Evolutionary conservation across 2,329 filamentous ascomycete genomes (phyloP).

Genomic region (Lecanicillium sp.): DNA sequence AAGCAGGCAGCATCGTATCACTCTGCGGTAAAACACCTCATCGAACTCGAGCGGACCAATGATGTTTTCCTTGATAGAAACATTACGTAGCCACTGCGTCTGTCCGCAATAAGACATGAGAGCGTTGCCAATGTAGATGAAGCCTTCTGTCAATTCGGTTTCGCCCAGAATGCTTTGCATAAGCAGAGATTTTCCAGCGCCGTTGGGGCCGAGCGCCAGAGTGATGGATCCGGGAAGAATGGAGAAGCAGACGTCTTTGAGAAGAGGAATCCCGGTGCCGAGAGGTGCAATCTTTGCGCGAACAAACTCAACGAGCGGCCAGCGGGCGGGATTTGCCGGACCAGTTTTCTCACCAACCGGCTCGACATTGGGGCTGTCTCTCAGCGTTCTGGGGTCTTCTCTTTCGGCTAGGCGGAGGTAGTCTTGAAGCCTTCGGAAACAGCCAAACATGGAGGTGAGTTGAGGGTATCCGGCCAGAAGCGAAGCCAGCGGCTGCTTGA

Average conservation of each 20-base stretch:
- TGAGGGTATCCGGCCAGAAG: not conserved
- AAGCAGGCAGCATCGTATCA: not conserved
- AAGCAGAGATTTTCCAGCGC: not conserved
- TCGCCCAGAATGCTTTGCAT: not conserved
- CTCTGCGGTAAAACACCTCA: not conserved
- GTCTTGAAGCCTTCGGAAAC: slow-evolving; percentile 1
- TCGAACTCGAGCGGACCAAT: not conserved
- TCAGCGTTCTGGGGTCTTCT: not conserved
- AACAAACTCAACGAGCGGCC: not conserved
- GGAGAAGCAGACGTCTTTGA: not conserved
- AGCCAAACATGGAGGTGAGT: not conserved
- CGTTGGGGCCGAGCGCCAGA: not conserved
- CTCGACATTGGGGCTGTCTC: not conserved
- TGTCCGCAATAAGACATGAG: slow-evolving; percentile 2
- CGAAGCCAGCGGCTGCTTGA: not conserved
- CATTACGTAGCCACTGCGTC: not conserved
- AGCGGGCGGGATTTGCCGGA: not conserved
- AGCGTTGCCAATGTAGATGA: not conserved
- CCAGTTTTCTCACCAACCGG: not conserved
- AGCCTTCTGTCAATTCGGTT: not conserved
- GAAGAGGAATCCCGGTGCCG: not conserved
- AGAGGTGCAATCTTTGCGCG: not conserved
- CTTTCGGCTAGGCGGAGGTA: not conserved
- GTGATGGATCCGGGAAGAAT: not conserved
- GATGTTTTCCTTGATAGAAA: not conserved